These are phyloP conservation scores for Thelonectria rubi DNA, from an alignment of 2,329 filamentous ascomycete genomes.

Conservation along the genomic window DNA sequence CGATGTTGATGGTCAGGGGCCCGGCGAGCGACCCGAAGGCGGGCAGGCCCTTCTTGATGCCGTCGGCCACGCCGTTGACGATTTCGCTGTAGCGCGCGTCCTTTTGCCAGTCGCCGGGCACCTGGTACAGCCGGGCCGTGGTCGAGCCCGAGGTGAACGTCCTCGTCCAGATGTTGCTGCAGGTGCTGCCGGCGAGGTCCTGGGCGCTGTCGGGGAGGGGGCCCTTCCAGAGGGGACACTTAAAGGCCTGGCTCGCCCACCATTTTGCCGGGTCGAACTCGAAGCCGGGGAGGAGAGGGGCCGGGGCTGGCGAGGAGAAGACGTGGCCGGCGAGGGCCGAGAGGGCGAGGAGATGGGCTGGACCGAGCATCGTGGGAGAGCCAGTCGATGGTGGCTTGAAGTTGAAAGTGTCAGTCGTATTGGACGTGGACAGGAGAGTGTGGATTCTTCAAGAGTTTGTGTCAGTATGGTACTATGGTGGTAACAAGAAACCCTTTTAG, in stretches of 20 bases:
- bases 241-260: conserved; percentile 13
- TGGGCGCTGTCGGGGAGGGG: conserved; percentile 22
- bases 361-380: not conserved
- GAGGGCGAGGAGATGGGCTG: not conserved
- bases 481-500: no score
- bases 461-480: not conserved
- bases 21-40: conserved; percentile 16
- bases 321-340: not conserved
- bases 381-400: no score
- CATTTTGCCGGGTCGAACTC: conserved; percentile 1
- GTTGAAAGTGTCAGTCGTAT: no score
- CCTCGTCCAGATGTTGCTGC: conserved; percentile 12
- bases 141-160: conserved; percentile 14
- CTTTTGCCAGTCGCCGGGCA: conserved; percentile 22
- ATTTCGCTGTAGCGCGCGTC: conserved; percentile 22
- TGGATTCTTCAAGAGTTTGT: not conserved
- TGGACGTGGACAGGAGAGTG: no score
- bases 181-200: conserved; percentile 20
- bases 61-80: conserved; percentile 22
- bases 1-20: conserved; percentile 25
- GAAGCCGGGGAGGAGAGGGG: not conserved
- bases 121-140: conserved; percentile 25
- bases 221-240: conserved; percentile 24
- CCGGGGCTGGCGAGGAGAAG: not conserved
- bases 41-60: conserved; percentile 22